These are phyloP conservation scores for Cryphonectria japonica DNA, from an alignment of 2,329 filamentous ascomycete genomes.

Conservation along the genomic window DNA sequence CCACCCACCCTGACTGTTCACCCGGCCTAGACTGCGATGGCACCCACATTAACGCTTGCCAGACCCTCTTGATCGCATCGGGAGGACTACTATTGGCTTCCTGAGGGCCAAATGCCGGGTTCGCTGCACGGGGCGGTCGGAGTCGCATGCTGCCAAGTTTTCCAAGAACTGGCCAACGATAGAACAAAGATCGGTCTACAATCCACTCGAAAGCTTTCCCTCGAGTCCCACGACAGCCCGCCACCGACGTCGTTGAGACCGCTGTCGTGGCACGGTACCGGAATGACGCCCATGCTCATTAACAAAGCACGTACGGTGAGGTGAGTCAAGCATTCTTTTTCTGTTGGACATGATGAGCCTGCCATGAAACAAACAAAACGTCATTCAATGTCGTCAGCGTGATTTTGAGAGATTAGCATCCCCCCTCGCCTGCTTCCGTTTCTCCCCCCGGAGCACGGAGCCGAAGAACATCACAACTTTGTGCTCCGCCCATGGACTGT, in stretches of 20 bases:
- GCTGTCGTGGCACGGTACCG: constrained; percentile 20
- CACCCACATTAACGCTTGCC: constrained; percentile 23
- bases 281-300: constrained; percentile 4
- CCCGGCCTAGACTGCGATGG: constrained; percentile 25
- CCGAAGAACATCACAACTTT: background rate
- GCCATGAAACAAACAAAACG: constrained; percentile 14
- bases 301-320: constrained; percentile 3
- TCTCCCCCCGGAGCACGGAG: constrained; percentile 12
- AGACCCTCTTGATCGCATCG: constrained; percentile 16
- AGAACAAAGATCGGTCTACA: background rate
- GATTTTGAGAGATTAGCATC: background rate
- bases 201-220: constrained; percentile 15
- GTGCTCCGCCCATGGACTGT: constrained; percentile 9
- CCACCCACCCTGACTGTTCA: constrained; percentile 1
- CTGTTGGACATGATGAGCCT: constrained; percentile 3
- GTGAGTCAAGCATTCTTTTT: background rate
- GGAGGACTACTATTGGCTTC: constrained; percentile 3
- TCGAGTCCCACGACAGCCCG: constrained; percentile 19
- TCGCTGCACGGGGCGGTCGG: constrained; percentile 16
- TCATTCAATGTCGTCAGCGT: constrained; percentile 16
- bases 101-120: constrained; percentile 17
- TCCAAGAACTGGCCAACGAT: constrained; percentile 14
- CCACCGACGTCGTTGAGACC: constrained; percentile 13
- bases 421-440: constrained; percentile 22
- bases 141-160: constrained; percentile 14